A percentile compares a stretch with the other conserved stretches of the same genome.
phyloP scores from a whole-genome alignment of 192 early-diverging fungal genomes.

The Gonapodya sp. region DNA sequence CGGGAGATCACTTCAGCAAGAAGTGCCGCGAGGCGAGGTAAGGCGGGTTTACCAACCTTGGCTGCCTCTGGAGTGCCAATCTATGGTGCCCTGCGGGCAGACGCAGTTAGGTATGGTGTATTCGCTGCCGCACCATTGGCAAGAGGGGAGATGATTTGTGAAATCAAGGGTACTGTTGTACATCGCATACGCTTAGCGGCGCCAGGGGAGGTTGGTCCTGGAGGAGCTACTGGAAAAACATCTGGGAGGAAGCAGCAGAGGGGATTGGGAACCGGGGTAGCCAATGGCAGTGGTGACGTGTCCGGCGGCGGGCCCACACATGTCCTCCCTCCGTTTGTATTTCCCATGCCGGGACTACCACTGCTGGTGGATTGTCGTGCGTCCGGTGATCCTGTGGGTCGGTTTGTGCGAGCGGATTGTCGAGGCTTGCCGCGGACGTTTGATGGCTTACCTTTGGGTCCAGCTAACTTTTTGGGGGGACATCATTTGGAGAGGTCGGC shows the following conservation, averaged over 20 bases:
- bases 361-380: neutral
- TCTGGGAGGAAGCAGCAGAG: neutral
- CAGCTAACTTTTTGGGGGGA: neutral
- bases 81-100: neutral
- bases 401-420: neutral
- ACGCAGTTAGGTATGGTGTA: neutral
- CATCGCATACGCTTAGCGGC: neutral
- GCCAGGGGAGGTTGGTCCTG: neutral
- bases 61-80: too few species aligned
- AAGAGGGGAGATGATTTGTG: neutral
- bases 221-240: neutral
- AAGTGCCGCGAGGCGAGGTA: too few species aligned
- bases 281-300: neutral
- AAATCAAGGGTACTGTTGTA: neutral
- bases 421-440: neutral
- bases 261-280: neutral
- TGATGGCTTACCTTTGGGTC: neutral
- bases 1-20: too few species aligned
- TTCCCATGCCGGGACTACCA: conserved; percentile 1
- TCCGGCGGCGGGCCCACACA: neutral
- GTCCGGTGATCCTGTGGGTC: neutral
- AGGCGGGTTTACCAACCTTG: too few species aligned
- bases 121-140: neutral
- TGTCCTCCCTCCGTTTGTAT: neutral
- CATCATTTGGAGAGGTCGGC: neutral